Evolutionary conservation across 495 filamentous ascomycete genomes (phyloP), one percentile per base, ranked within the genome.

Genomic region (Podospora fimiseda): DNA sequence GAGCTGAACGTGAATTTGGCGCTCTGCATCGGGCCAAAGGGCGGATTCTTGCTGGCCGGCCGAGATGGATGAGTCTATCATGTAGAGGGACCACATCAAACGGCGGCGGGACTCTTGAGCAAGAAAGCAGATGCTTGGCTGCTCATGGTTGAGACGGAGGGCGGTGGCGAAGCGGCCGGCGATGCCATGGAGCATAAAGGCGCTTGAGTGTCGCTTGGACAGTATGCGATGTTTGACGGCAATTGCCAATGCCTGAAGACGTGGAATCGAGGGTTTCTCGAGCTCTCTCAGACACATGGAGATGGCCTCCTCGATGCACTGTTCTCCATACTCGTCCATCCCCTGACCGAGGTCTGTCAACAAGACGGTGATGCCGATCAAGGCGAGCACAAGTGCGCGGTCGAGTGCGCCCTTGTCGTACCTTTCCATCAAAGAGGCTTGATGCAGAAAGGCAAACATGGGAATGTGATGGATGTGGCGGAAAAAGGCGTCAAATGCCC

Each of bases 1-100:
- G 1, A 78, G 60, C 22, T 74, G 70, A 42, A 78, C 62, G 41
- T 69, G 69, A 45, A 78, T 70, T 40, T 65, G 65, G 15, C 50
- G 56, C 21, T 71, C 69, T 2, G 73, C 66, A 39, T 71, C 69
- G 2, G 65, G 53, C 67, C 74, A 74, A 9, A 78, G 56, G 6
- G 72, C 73, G 16, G 74, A 71, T 51, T 77, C 75, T 9, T 64
- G 55, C 47, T 74, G 69, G 15, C 75, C 73, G 24, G 65, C 68
- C 20, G 73, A 69, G 19, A 75, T 67, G 37, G 66, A 64, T 5
- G 72, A 68, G 57, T 78, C 75, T 51, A 76, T 72, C 51, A 75
- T 75, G 56, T 73, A 67, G 9, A 78, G 61, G 9, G 74, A 70
- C 75, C 75, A 78, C 75, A 78, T 75, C 23, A 78, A 62, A 11